phyloP scores from a whole-genome alignment of 805 yeast genomes.

The Ogataea pini region DNA sequence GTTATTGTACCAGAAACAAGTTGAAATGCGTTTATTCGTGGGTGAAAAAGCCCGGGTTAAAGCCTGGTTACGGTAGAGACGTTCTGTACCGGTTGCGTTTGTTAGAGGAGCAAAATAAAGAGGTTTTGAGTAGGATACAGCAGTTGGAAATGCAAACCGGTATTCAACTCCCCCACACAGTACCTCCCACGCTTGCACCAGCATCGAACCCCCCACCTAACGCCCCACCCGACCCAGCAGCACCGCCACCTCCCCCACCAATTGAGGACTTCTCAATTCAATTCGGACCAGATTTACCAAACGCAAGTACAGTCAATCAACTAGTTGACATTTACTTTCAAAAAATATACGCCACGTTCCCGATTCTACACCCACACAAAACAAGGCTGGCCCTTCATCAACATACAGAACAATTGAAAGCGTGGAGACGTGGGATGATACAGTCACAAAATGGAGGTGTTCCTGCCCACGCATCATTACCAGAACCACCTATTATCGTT shows the following conservation, averaged over 20 bases:
- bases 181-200: neutral
- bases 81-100: constrained; percentile 17
- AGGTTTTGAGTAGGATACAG: constrained; percentile 3
- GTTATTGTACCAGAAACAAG: constrained; percentile 18
- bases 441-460: neutral
- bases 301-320: neutral
- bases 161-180: neutral
- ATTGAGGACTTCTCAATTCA: neutral
- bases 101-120: constrained; percentile 12
- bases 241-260: no score
- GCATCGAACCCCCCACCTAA: neutral
- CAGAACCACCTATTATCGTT: constrained; percentile 14
- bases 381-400: constrained; percentile 4
- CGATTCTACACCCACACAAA: constrained; percentile 19
- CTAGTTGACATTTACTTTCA: constrained; percentile 10
- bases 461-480: neutral
- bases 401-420: constrained; percentile 5
- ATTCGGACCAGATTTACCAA: constrained; percentile 6
- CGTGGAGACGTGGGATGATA: neutral
- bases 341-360: constrained; percentile 17
- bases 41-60: constrained; percentile 30
- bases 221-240: neutral
- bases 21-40: constrained; percentile 20
- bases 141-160: constrained; percentile 4
- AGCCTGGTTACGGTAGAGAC: constrained; percentile 29